Conservation (phyloP, 495 filamentous ascomycete genomes). For the Penicillium desertorum region DNA sequence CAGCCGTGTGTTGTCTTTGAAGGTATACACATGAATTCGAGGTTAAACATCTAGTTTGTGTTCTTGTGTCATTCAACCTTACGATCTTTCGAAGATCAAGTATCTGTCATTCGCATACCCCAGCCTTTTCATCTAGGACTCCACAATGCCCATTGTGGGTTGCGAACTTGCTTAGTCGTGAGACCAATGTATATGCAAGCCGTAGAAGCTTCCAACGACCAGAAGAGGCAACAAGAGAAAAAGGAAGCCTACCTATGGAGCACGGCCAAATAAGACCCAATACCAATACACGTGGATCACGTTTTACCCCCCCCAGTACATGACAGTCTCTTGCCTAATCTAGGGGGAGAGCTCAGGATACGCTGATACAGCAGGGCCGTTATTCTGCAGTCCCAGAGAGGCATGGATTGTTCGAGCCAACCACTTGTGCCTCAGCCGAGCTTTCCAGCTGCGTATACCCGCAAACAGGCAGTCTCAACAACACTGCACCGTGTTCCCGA, state of each 20-base stretch:
- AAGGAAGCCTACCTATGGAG: conserved; percentile 2
- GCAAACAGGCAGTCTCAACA: conserved; percentile 22
- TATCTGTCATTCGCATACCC: neutral
- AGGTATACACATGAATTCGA: neutral
- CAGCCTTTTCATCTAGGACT: neutral
- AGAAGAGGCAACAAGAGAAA: conserved; percentile 6
- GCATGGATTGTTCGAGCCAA: conserved; percentile 18
- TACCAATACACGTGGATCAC: conserved; percentile 27
- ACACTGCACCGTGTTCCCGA: conserved; percentile 15
- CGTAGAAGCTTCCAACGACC: conserved; percentile 10
- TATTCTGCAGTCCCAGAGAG: conserved; percentile 14
- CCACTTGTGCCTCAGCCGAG: conserved; percentile 16
- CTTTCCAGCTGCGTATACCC: conserved; percentile 22
- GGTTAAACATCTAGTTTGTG: conserved; percentile 1
- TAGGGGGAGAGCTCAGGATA: conserved; percentile 12
- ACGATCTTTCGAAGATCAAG: neutral
- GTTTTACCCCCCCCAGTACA: conserved; percentile 17
- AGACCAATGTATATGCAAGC: conserved; percentile 10
- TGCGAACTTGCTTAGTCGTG: conserved; percentile 1
- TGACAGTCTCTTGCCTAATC: conserved; percentile 20
- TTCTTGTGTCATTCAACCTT: neutral
- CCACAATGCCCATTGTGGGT: conserved; percentile 10
- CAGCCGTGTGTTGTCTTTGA: neutral
- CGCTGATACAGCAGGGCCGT: conserved; percentile 21
- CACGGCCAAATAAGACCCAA: conserved; percentile 14